phyloP scores from a whole-genome alignment of 2,329 filamentous ascomycete genomes.

The Microdochium bolleyi region DNA sequence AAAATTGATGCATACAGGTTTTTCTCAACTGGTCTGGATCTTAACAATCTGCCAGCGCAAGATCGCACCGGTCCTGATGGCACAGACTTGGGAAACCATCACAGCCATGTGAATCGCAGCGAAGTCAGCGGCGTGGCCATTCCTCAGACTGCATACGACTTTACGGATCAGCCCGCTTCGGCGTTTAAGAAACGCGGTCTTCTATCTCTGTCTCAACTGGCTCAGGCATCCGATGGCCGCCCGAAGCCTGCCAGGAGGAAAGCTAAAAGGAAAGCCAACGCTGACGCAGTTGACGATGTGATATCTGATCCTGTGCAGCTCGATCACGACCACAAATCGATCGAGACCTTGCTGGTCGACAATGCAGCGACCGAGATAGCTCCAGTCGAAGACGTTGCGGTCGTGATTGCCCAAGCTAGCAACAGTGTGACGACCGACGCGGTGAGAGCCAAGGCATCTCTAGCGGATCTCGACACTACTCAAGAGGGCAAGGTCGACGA shows the following conservation, averaged over 20 bases:
- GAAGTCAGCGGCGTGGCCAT: neutral
- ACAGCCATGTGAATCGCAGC: neutral
- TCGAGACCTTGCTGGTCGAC: no score
- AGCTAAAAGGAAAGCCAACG: neutral
- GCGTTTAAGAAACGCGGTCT: neutral
- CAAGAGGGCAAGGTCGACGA: neutral
- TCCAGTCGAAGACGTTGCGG: no score
- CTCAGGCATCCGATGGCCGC: neutral
- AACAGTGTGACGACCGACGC: no score
- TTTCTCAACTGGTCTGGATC: conserved; percentile 10
- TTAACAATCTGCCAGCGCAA: neutral
- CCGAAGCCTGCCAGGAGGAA: neutral
- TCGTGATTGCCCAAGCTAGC: no score
- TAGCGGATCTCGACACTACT: no score
- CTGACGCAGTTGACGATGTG: neutral
- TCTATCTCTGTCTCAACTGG: neutral
- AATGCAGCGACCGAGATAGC: no score
- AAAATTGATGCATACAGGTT: conserved; percentile 35
- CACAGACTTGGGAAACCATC: neutral
- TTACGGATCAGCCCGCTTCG: neutral
- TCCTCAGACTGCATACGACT: neutral
- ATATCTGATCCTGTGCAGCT: no score
- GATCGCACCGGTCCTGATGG: neutral
- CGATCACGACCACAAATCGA: no score
- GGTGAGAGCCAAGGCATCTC: no score